phyloP scores from a whole-genome alignment of 2,329 filamentous ascomycete genomes.

The Lasiodiplodia theobromae region DNA sequence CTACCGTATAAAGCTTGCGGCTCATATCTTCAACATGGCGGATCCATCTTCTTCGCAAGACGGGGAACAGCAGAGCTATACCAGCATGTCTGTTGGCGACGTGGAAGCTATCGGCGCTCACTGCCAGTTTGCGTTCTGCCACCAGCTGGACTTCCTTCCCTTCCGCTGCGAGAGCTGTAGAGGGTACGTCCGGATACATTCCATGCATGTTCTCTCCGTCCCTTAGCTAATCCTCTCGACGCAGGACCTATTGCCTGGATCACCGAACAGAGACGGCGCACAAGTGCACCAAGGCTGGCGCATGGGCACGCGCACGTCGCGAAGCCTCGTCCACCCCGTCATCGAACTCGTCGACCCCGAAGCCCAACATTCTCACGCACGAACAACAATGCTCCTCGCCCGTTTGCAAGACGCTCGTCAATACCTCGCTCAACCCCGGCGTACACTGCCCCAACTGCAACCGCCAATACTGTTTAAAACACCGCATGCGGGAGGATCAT shows the following conservation, averaged over 20 bases:
- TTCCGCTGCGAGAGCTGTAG: conserved; percentile 91
- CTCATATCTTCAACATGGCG: not conserved
- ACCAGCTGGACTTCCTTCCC: conserved; percentile 94
- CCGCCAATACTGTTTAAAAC: conserved; percentile 78
- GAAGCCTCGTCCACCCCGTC: conserved; percentile 43
- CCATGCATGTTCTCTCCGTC: not conserved
- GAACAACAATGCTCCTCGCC: conserved; percentile 73
- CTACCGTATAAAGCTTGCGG: conserved; percentile 18
- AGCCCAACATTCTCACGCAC: conserved; percentile 64
- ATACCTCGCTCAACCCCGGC: conserved; percentile 71
- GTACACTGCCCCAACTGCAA: conserved; percentile 77
- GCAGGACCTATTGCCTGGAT: conserved; percentile 86
- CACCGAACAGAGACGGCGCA: conserved; percentile 88
- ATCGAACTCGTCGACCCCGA: conserved; percentile 42
- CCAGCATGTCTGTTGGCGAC: conserved; percentile 78
- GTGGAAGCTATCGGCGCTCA: conserved; percentile 86
- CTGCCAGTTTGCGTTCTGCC: conserved; percentile 90
- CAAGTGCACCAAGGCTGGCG: conserved; percentile 67
- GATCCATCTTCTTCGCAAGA: conserved; percentile 13
- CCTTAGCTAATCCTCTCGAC: not conserved
- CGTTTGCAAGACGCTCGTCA: conserved; percentile 73
- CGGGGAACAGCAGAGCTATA: conserved; percentile 62
- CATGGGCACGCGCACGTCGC: conserved; percentile 63
- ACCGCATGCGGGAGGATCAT: conserved; percentile 81
- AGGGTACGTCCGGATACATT: conserved; percentile 47